A percentile compares a stretch with the other conserved stretches of the same genome.
Evolutionary conservation across 1,284 basidiomycete species (phyloP).

Genomic region (Microbotryum silenes-acaulis): DNA sequence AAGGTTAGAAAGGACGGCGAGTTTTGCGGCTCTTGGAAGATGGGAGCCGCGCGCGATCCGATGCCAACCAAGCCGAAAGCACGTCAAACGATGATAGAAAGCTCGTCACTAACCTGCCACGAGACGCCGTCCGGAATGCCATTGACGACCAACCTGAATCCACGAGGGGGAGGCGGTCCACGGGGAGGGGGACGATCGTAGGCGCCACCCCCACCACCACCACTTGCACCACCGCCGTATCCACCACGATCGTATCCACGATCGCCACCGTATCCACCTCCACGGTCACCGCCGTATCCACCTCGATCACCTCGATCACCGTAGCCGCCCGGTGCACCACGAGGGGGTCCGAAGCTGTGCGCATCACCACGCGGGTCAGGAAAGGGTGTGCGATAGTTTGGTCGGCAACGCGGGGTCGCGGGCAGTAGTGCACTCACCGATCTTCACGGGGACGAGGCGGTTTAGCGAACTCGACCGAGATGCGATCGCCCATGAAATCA

Average conservation of each 20-base stretch:
- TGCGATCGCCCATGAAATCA: constrained; percentile 70
- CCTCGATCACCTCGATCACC: constrained; percentile 16
- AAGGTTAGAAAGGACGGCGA: no score
- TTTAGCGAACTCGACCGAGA: constrained; percentile 37
- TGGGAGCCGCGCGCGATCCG: no score
- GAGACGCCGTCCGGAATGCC: constrained; percentile 85
- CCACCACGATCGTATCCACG: constrained; percentile 4
- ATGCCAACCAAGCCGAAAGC: no score
- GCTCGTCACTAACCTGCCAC: constrained; percentile 70
- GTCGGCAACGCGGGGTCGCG: no score
- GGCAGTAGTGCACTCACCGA: constrained; percentile 10
- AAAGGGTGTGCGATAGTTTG: no score
- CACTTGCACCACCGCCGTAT: not conserved
- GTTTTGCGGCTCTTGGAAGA: no score
- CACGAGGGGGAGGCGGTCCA: constrained; percentile 15
- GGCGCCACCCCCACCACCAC: not conserved
- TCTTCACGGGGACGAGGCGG: constrained; percentile 31
- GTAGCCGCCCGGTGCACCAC: constrained; percentile 3
- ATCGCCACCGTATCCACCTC: constrained; percentile 17
- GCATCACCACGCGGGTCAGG: no score
- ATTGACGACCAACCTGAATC: constrained; percentile 75
- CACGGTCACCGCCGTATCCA: constrained; percentile 14
- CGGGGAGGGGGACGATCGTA: constrained; percentile 8
- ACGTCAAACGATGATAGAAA: no score
- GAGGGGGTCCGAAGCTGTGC: constrained; percentile 43